Base-by-base conservation (phyloP, 2,329 filamentous ascomycete species). In the Aspergillus brunneoviolaceus region DNA sequence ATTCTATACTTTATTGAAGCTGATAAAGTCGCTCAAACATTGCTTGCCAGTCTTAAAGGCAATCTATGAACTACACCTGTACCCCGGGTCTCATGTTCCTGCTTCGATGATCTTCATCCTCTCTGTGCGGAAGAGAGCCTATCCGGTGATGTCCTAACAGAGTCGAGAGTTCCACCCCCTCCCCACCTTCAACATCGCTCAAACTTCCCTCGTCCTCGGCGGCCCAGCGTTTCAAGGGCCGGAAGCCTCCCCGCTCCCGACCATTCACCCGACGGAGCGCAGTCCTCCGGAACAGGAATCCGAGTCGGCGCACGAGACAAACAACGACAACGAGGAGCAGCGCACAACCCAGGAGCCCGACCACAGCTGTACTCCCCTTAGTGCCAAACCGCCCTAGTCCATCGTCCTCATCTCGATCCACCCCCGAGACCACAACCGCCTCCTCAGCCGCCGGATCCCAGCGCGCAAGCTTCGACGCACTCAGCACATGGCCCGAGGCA, bases 371-470 rank as follows among this genome's bases (percentile, higher is more conserved):
- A 2, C 33, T 35, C 33, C 10, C 12, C 33, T 9, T 29, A 29
- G 27, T 29, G 27, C 27, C 27, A 10, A 16, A 35, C 12, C 11
- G 33, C 39, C 39, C 39, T 5, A 19, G 16, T 19, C 1, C 21
- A 39, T 53, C 35, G 2, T 21, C 33, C 16, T 53, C 31, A 21
- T 42, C 19, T 3, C 25, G 45, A 1, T 59, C 39, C 16, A 51
- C 57, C 9, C 59, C 61, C 9, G 56, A 59, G 14, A 50, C 54
- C 9, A 65, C 59, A 6, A 64, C 56, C 2, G 60, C 57, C 16
- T 70, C 62, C 0, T n/a, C 16, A 2, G 60, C 56, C 7, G 59
- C 49, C 2, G 67, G 67, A n/a, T 67, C 56, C 66, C 69, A 72
- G 6, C 60, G 50, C 11, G 70, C 51, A 1, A 63, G 21, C 9